Base-by-base conservation (phyloP, 192 early-diverging fungal genomes). In the Rhizophagus prolifer region DNA sequence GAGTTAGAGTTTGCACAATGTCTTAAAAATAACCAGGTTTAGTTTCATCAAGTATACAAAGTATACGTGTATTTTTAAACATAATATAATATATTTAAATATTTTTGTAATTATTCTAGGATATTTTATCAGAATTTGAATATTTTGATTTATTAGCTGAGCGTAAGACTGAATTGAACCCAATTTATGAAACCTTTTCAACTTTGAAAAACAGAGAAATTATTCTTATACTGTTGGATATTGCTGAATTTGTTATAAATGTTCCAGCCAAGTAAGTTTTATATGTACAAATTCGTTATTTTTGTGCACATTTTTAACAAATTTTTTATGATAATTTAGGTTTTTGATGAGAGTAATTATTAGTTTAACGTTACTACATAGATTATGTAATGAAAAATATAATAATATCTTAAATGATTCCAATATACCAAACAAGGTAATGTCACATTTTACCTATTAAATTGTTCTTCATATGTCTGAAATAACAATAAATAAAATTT, bases 261-360 rank as follows among this genome's bases (percentile, higher is more conserved):
- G 38, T 50, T 26, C 68, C 68, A 10, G 13, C 46, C 41, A 70
- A 28, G 68, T 70, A 47, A 50, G 44, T 36, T 38, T 66, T 38
- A 38, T 38, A 38, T 38, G 8, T 38, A 38, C 36, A 38, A 36
- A 38, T 38, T 38, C 36, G 7, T 38, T 38, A 38, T 38, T 38
- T 38, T 38, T 38, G 36, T 38, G 36, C 7, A 6, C 7, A 12
- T 36, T n/a, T 66, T 2, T 38, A 66, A 36, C 19, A 14, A n/a
- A 47, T 38, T 67, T 16, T 16, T 34, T 23, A 4, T 38, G 5
- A 66, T 66, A 66, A 41, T 8, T 25, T 25, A 67, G 65, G 65
- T 67, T 67, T 44, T 44, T 67, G 21, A 67, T n/a, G n/a, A 30
- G 65, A 67, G 36, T 67, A 8, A n/a, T 67, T n/a, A 9, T 67